These are phyloP conservation scores for Neonectria hederae DNA, from an alignment of 2,329 filamentous ascomycete species.

Conservation along the genomic window DNA sequence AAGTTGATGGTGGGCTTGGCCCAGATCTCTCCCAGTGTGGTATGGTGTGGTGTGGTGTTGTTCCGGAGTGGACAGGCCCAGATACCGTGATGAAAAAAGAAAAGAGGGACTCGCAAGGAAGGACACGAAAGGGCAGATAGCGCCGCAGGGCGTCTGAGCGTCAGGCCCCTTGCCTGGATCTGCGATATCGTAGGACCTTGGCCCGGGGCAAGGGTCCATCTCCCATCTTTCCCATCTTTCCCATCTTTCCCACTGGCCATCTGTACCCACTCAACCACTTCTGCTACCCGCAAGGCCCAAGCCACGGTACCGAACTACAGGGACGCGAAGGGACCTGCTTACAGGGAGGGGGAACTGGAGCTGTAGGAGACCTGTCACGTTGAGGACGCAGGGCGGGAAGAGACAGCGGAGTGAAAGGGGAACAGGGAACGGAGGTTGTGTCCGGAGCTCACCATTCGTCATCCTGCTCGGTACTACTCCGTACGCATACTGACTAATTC, in stretches of 20 bases:
- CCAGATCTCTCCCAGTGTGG: neutral
- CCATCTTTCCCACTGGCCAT: slow-evolving; percentile 4
- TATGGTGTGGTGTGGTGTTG: neutral
- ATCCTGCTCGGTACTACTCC: too few species aligned
- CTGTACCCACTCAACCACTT: slow-evolving; percentile 23
- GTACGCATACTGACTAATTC: too few species aligned
- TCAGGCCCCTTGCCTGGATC: slow-evolving; percentile 25
- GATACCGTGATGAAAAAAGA: slow-evolving; percentile 7
- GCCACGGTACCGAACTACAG: slow-evolving; percentile 34
- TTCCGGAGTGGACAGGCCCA: slow-evolving; percentile 5
- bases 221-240: slow-evolving; percentile 13
- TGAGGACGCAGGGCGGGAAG: neutral
- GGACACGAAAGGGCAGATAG: slow-evolving; percentile 6
- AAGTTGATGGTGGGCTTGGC: neutral
- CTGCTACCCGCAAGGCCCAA: slow-evolving; percentile 19
- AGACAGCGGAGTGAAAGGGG: neutral
- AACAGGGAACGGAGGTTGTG: neutral
- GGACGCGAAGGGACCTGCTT: slow-evolving; percentile 19
- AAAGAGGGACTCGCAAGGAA: too few species aligned
- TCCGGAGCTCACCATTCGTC: too few species aligned
- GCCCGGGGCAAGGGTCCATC: slow-evolving; percentile 11
- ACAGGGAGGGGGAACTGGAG: neutral
- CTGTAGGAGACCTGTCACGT: neutral
- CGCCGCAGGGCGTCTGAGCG: slow-evolving; percentile 10
- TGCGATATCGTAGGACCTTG: slow-evolving; percentile 15